Base-by-base conservation (phyloP, 148 eudicot genomes). In the Fagopyrum homotropicum region DNA sequence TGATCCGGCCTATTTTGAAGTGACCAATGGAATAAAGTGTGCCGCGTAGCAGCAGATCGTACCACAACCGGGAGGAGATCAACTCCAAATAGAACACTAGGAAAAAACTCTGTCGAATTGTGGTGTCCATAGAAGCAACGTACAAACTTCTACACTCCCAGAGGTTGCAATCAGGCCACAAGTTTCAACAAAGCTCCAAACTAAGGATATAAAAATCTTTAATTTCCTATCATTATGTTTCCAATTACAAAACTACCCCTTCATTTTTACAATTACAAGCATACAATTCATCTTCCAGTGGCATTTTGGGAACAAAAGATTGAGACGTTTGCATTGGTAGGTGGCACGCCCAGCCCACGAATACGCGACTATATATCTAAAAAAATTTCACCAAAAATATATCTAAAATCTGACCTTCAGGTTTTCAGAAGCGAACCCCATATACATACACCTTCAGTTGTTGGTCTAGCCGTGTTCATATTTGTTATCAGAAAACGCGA, bases 11-110 rank as follows among this genome's bases (percentile, higher is more conserved):
- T 22, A 22, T 35, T 35, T 35, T 35, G 40, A 35, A 35, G 40
- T 10, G 64, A 16, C 10, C 8, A 59, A 29, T 61, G 68, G 44
- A 61, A 61, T 61, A 12, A 12, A 61, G 16, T 9, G 44, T 61
- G 26, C 68, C 68, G 68, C 68, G 68, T 61, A 61, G 68, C 68
- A 61, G 40, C 1, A n/a, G 29, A 61, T 61, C 68, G 30, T 9
- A 61, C 68, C 68, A 61, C 15, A 61, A 61, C 9, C 68, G 4
- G 9, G 35, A 59, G 40, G 66, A 19, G 40, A 22, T 59, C 1
- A 57, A 59, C 66, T 59, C 68, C 44, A 10, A 29, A 61, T 10
- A 15, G 68, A 29, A 61, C 68, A 26, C 35, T 57, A 6, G 63
- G 40, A 35, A 35, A 57, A 57, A 19, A 57, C 30, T 57, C 7